Conservation (phyloP, 148 eudicot genomes). For the Beta vulgaris region DNA sequence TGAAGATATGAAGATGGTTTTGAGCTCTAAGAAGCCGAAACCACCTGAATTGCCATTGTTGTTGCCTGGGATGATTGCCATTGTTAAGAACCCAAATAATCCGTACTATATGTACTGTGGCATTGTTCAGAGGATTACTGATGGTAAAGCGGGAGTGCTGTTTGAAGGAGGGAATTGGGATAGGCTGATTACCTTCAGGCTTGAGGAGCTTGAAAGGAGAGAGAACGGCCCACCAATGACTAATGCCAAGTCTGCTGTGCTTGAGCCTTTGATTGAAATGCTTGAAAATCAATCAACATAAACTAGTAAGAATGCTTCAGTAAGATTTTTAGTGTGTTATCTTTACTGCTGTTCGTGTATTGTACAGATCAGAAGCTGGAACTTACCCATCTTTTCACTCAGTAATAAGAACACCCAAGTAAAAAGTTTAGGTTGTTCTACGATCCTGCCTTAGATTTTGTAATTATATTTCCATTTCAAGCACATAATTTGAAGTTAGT, state of each 20-base stretch:
- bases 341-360: slow-evolving; percentile 19
- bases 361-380: slow-evolving; percentile 28
- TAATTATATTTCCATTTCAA: neutral
- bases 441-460: neutral
- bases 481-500: neutral
- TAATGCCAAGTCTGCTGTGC: slow-evolving; percentile 52
- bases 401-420: slow-evolving; percentile 3
- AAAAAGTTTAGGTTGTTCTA: neutral
- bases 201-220: slow-evolving; percentile 81
- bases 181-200: slow-evolving; percentile 64
- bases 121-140: slow-evolving; percentile 86
- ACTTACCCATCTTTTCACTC: slow-evolving; percentile 7
- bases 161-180: slow-evolving; percentile 98
- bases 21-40: slow-evolving; percentile 47
- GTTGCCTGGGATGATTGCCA: slow-evolving; percentile 84
- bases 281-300: slow-evolving; percentile 17
- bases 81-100: slow-evolving; percentile 68
- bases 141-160: slow-evolving; percentile 81
- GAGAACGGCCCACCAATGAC: slow-evolving; percentile 84
- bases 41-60: slow-evolving; percentile 69
- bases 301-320: neutral
- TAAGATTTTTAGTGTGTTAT: neutral
- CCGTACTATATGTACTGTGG: slow-evolving; percentile 82
- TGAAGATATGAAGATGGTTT: slow-evolving; percentile 28
- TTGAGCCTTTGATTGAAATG: slow-evolving; percentile 37